These are phyloP conservation scores for Coniochaeta sp. DNA, from an alignment of 2,329 filamentous ascomycete species.

Conservation along the genomic window DNA sequence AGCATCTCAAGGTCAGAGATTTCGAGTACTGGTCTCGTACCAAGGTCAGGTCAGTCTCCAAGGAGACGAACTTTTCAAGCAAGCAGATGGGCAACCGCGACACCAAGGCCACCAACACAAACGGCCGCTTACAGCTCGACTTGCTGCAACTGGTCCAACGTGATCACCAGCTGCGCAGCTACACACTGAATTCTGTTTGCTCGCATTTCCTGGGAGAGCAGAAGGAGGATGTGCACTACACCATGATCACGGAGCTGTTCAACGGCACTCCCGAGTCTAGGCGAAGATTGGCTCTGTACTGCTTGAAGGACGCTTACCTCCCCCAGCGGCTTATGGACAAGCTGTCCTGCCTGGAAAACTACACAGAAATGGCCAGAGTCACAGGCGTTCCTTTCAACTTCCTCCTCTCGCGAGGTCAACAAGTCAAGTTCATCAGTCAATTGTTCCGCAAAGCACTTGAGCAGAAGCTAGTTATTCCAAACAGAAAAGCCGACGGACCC, in stretches of 20 bases:
- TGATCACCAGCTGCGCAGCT: conserved; percentile 91
- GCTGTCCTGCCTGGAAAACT: conserved; percentile 96
- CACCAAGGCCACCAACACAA: conserved; percentile 89
- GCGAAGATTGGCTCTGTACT: conserved; percentile 87
- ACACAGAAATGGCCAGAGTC: conserved; percentile 99
- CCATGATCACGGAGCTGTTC: conserved; percentile 97
- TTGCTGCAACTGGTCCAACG: conserved; percentile 90
- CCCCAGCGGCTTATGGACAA: conserved; percentile 95
- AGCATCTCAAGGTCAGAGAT: conserved; percentile 66
- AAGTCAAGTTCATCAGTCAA: conserved; percentile 96
- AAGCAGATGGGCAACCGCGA: conserved; percentile 98
- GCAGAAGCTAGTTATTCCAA: conserved; percentile 89
- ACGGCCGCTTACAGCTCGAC: conserved; percentile 87
- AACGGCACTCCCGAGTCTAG: conserved; percentile 93
- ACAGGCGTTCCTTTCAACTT: conserved; percentile 97
- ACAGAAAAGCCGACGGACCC: conserved; percentile 59
- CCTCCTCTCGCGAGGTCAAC: conserved; percentile 83
- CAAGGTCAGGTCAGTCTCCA: conserved; percentile 61
- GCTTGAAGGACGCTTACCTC: conserved; percentile 93
- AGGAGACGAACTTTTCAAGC: conserved; percentile 82
- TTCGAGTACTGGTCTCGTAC: conserved; percentile 85
- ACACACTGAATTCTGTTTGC: conserved; percentile 93
- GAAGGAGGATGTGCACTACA: conserved; percentile 97
- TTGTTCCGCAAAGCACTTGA: conserved; percentile 91
- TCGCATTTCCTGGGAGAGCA: conserved; percentile 94